Evolutionary conservation across 768 basidiomycete genomes (phyloP), one percentile per base, ranked within the genome.

Genomic region (Albatrellus ellisii): DNA sequence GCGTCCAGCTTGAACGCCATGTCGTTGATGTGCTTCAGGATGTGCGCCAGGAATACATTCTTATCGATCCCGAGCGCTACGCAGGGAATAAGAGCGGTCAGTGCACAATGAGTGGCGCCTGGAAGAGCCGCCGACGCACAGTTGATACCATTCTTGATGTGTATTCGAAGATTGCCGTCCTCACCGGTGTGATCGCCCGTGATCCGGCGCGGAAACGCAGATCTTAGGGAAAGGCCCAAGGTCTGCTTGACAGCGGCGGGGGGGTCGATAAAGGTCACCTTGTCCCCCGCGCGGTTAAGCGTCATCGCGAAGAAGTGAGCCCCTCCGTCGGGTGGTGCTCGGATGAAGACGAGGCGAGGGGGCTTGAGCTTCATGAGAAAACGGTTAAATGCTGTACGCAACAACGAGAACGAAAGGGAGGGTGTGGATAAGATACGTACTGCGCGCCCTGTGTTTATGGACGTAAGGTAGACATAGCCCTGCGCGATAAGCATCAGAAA

Each of bases 391-490:
- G 43, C 32, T 45, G 33, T 15, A 44, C 44, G n/a, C 35, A 22
- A 22, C 10, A 42, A 29, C 31, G n/a, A 20, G 11, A 28, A 17
- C 45, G 36, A 17, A 40, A 25, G 26, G 26, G n/a, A 37, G 58
- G 59, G 46, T 47, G 33, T 10, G 29, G 50, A 14, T 6, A 33
- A 40, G 37, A 37, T 39, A 55, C 61, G 32, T 52, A 81, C 81
- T 24, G 70, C 49, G 46, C 68, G 69, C 26, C 69, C 71, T 6
- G 69, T 66, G 49, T 75, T 75, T 21, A 60, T 46, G 4, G 60
- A 56, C 2, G 82, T 72, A 50, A 76, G 62, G 48, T 79, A 84
- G n/a, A 70, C 62, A 52, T 75, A 86, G 27, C 83, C 83, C 82
- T 86, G 51, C 20, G 34, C 32, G 22, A 38, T 48, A 18, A 43